phyloP scores from a whole-genome alignment of 805 yeast species.

The Yamadazyma philogaea region DNA sequence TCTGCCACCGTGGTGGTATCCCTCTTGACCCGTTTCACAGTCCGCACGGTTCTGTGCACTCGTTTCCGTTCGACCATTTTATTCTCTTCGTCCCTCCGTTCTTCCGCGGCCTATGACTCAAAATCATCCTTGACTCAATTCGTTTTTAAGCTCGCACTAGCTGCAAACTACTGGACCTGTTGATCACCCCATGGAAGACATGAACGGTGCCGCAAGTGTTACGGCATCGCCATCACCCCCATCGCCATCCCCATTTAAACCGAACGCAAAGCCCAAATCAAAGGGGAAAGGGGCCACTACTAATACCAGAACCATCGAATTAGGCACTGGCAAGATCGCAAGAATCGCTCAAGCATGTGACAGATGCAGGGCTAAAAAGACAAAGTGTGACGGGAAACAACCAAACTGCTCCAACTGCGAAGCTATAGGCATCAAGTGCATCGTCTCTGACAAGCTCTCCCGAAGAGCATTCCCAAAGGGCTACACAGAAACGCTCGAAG shows the following conservation, averaged over 20 bases:
- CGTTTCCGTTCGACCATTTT: neutral
- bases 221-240: neutral
- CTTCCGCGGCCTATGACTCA: slow-evolving; percentile 8
- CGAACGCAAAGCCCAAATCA: neutral
- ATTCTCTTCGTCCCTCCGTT: neutral
- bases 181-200: slow-evolving; percentile 3
- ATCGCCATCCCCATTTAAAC: neutral
- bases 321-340: slow-evolving; percentile 55
- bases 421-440: slow-evolving; percentile 82
- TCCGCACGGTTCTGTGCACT: neutral
- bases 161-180: neutral
- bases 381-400: slow-evolving; percentile 72
- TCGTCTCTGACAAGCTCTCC: slow-evolving; percentile 80
- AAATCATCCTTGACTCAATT: slow-evolving; percentile 4
- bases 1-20: neutral
- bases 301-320: slow-evolving; percentile 50
- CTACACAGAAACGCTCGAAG: slow-evolving; percentile 86
- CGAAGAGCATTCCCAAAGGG: slow-evolving; percentile 89
- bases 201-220: neutral
- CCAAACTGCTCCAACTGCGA: slow-evolving; percentile 77
- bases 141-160: slow-evolving; percentile 1
- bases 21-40: neutral
- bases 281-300: slow-evolving; percentile 15
- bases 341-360: slow-evolving; percentile 92
- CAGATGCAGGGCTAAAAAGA: slow-evolving; percentile 78